Base-by-base conservation (phyloP, 257 asterid genomes). In the Anisodus tanguticus region DNA sequence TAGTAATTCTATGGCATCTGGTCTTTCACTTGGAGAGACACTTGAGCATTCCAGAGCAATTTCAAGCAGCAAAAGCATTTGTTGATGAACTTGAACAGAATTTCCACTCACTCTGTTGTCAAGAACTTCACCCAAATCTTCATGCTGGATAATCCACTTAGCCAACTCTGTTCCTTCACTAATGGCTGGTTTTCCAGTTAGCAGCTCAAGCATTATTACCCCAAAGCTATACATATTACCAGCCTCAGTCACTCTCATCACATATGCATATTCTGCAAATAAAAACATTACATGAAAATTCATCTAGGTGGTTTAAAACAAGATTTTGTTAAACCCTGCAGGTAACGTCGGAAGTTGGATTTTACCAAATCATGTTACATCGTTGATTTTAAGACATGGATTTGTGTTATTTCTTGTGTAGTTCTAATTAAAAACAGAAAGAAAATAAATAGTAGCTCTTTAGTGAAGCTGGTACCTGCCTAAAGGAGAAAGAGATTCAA, bases 161-260 rank as follows among this genome's bases (percentile, higher is more conserved):
- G 45, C 76, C 37, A 83, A 41, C n/a, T 39, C 82, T 12, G 17
- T 43, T 59, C 85, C 85, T 70, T 83, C 72, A 70, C 64, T 37
- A 6, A 83, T 47, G 15, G 72, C 85, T 54, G 51, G 85, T 54
- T 83, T 71, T 12, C 62, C 82, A 0, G 85, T 71, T 13, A 83
- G 39, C 3, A 83, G 64, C 72, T 71, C 85, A 4, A 83, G 85
- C 72, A 83, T 49, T 22, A 83, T 83, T 16, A 58, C 68, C 19
- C 85, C 85, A 47, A 70, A 83, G 60, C 82, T 83, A 4, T 69
- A 83, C n/a, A 71, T 83, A 55, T 83, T 83, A 78, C 85, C 82
- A 6, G 82, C 77, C 35, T 43, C 64, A 10, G 71, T 83, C 31
- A 83, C 72, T 60, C 59, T 41, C 82, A 80, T 80, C 58, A 63